Conservation (phyloP, 768 basidiomycete species). For the Gymnopilus dilepis region DNA sequence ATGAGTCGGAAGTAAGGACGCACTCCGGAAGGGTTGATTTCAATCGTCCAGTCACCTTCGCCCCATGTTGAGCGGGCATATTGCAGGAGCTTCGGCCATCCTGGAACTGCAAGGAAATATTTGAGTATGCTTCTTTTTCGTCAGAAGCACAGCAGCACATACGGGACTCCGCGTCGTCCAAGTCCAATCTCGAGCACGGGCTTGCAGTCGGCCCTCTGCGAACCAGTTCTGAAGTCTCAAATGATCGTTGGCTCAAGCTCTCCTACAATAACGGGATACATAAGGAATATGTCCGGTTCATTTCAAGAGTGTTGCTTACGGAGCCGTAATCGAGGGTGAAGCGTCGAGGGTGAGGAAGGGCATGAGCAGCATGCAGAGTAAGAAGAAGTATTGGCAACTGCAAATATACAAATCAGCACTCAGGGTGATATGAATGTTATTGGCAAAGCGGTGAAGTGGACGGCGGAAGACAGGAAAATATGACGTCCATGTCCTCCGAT, state of each 20-base stretch:
- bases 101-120: constrained; percentile 23
- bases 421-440: not conserved
- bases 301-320: not conserved
- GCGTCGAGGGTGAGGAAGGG: constrained; percentile 2
- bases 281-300: not conserved
- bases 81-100: constrained; percentile 29
- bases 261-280: not conserved
- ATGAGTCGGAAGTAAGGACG: constrained; percentile 10
- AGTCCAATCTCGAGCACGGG: constrained; percentile 24
- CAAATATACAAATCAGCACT: not conserved
- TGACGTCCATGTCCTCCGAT: not conserved
- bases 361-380: constrained; percentile 1
- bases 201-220: constrained; percentile 19
- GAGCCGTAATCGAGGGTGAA: not conserved
- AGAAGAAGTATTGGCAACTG: not conserved
- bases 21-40: constrained; percentile 32
- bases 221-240: constrained; percentile 18
- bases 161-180: constrained; percentile 28
- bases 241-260: not conserved
- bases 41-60: constrained; percentile 27
- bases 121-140: too few species aligned
- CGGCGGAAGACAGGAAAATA: constrained; percentile 2
- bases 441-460: not conserved
- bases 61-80: constrained; percentile 32
- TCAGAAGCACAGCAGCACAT: not conserved